phyloP scores from a whole-genome alignment of 2,329 filamentous ascomycete genomes.

The Xylariaceae sp. region DNA sequence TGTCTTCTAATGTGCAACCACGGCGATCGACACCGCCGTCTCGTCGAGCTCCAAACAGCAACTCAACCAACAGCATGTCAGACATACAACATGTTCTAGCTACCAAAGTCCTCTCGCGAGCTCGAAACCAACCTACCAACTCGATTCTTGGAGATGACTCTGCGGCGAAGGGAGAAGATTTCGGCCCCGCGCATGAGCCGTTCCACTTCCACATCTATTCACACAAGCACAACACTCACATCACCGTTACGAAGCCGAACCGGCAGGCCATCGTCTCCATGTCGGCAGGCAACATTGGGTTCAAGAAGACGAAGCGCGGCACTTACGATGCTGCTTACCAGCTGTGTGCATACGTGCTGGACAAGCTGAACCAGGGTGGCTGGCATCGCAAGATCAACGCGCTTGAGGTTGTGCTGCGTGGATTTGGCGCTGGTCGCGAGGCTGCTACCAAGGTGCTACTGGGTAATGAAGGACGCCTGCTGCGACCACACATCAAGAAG shows the following conservation, averaged over 20 bases:
- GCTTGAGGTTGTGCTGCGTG: constrained; percentile 82
- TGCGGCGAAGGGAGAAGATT: constrained; percentile 42
- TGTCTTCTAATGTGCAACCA: background rate
- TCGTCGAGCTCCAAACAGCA: background rate
- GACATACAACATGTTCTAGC: constrained; percentile 30
- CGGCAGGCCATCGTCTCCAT: constrained; percentile 80
- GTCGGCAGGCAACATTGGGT: constrained; percentile 88
- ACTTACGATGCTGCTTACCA: constrained; percentile 94
- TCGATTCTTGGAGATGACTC: constrained; percentile 30
- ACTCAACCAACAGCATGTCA: background rate
- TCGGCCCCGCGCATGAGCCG: constrained; percentile 57
- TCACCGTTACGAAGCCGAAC: constrained; percentile 86
- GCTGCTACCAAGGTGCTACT: constrained; percentile 89
- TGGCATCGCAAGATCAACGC: constrained; percentile 76
- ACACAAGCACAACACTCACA: constrained; percentile 93
- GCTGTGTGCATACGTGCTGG: constrained; percentile 81
- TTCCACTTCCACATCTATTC: constrained; percentile 88
- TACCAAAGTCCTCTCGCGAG: constrained; percentile 25
- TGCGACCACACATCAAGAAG: constrained; percentile 77
- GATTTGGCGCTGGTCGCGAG: constrained; percentile 86
- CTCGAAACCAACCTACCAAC: constrained; percentile 31
- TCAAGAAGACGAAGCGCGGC: constrained; percentile 79
- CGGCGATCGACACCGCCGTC: background rate
- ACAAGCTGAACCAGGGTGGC: constrained; percentile 82
- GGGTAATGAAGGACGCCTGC: constrained; percentile 79